Percentiles rank a stretch among this genome's conserved stretches.
Evolutionary conservation across 805 yeast genomes (phyloP).

Genomic region (Teunomyces barrocoloradensis): DNA sequence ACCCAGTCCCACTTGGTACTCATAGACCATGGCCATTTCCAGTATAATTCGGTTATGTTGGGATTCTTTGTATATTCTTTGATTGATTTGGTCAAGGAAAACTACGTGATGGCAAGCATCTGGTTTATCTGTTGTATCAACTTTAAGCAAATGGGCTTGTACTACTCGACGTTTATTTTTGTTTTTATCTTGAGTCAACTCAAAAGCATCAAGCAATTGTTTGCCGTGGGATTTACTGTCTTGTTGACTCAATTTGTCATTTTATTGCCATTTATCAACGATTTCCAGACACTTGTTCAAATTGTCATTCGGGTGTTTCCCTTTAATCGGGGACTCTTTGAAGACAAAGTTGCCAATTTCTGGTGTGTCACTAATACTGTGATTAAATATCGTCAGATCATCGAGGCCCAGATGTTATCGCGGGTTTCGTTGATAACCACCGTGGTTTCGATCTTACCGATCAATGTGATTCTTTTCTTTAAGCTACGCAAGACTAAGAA

Average conservation of each 20-base stretch:
- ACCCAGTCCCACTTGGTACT: slow-evolving; percentile 80
- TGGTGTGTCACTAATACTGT: slow-evolving; percentile 93
- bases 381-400: slow-evolving; percentile 62
- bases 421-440: slow-evolving; percentile 55
- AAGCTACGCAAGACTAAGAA: slow-evolving; percentile 11
- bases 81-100: slow-evolving; percentile 60
- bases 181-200: slow-evolving; percentile 62
- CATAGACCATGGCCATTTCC: slow-evolving; percentile 97
- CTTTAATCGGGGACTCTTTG: slow-evolving; percentile 89
- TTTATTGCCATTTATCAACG: slow-evolving; percentile 50
- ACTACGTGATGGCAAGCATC: slow-evolving; percentile 64
- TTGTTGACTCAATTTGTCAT: slow-evolving; percentile 48
- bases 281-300: slow-evolving; percentile 47
- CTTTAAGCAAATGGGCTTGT: slow-evolving; percentile 94
- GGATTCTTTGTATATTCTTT: slow-evolving; percentile 76
- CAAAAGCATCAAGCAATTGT: slow-evolving; percentile 50
- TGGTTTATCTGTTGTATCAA: slow-evolving; percentile 75
- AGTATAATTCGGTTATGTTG: slow-evolving; percentile 90
- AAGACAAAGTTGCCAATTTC: slow-evolving; percentile 94
- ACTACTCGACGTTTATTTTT: slow-evolving; percentile 88
- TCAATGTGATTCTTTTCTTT: slow-evolving; percentile 10
- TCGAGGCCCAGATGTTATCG: slow-evolving; percentile 59
- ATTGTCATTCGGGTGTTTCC: slow-evolving; percentile 77
- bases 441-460: slow-evolving; percentile 31
- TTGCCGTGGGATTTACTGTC: slow-evolving; percentile 65